Base-by-base conservation (phyloP, 495 filamentous ascomycete species). In the Neurospora terricola region DNA sequence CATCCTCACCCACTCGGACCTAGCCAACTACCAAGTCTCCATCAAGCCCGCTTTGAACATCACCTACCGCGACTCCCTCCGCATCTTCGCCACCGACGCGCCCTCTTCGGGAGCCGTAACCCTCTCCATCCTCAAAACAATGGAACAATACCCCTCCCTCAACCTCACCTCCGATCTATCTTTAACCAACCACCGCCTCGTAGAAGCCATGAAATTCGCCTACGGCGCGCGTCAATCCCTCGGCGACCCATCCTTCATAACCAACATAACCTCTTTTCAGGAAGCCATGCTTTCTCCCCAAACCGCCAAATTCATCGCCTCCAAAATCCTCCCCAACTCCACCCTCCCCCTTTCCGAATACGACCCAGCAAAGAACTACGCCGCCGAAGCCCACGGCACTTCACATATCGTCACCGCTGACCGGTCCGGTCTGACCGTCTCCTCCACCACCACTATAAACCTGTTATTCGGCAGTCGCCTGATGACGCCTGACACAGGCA, bases 201-300 rank as follows among this genome's bases (percentile, higher is more conserved):
- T 93, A 73, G 94, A 98, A 82, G 91, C 92, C 3, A 93, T 96
- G 79, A 88, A 94, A 21, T 97, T 95, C 81, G 93, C 88, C 1
- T 97, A 97, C 79, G 94, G 80, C 85, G 91, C 87, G 81, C 81
- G 88, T 83, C 38, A 81, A 27, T 84, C 91, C 4, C 84, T 98
- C 2, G 94, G 93, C 18, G 94, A 98, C 79, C 94, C 94, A 0
- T 81, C 78, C 0, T 97, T 92, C 78, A 84, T 94, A 4, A 70
- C 82, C 4, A 87, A 88, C 38, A 80, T 94, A 70, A 79, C 84
- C 7, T 78, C 83, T 30, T 77, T 79, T 43, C 80, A 86, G 34
- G 30, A 62, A 8, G 78, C 85, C 2, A 93, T 97, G 88, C 81
- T 97, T 34, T 86, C 84, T 68, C 78, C 86, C 2, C 77, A 82